Percentiles rank a stretch among this genome's conserved stretches.
phyloP scores from a whole-genome alignment of 2,329 filamentous ascomycete genomes.

The Botrytis pseudocinerea region DNA sequence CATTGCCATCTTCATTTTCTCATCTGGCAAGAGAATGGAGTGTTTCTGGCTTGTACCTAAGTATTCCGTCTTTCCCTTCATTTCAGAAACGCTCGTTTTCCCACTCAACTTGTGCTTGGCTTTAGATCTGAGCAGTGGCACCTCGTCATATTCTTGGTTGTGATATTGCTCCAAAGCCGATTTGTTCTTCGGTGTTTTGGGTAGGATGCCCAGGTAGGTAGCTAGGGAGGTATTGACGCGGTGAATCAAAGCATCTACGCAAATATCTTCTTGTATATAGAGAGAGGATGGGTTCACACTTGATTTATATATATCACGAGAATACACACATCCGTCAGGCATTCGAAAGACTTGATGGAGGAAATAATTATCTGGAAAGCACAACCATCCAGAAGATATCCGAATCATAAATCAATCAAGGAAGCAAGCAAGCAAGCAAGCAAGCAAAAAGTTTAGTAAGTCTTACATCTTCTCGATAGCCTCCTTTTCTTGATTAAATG shows the following conservation, averaged over 20 bases:
- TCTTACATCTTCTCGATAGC: conserved; percentile 10
- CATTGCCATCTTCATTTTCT: neutral
- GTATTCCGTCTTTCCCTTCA: neutral
- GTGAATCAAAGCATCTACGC: neutral
- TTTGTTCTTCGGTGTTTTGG: neutral
- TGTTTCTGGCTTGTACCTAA: neutral
- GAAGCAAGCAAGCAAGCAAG: neutral
- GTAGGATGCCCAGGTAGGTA: neutral
- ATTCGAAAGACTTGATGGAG: neutral
- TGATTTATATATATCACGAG: neutral
- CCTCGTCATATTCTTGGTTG: conserved; percentile 1
- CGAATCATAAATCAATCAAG: neutral
- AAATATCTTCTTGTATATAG: neutral
- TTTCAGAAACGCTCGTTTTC: neutral
- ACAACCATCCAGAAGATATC: neutral
- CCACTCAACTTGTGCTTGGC: neutral
- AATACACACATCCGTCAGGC: neutral
- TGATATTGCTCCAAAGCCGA: neutral
- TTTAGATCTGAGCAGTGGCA: neutral
- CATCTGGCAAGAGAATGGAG: neutral
- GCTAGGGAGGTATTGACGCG: neutral
- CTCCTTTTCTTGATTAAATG: neutral
- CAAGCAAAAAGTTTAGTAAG: neutral
- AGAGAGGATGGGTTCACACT: neutral
- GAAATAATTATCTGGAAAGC: neutral